phyloP scores from a whole-genome alignment of 2,329 filamentous ascomycete genomes.

The Fusarium anthophilum region DNA sequence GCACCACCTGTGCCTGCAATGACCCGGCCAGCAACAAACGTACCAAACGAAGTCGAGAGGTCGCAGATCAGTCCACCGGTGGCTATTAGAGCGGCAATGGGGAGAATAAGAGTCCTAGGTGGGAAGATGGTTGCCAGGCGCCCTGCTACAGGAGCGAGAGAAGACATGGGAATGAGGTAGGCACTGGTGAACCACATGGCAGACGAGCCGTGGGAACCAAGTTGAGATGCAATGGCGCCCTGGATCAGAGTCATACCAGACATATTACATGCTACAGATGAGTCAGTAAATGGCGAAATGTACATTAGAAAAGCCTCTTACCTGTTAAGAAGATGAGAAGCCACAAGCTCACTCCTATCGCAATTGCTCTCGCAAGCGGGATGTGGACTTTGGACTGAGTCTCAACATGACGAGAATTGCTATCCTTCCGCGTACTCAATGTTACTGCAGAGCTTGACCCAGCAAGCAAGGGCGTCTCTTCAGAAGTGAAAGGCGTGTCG shows the following conservation, averaged over 20 bases:
- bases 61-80: constrained; percentile 73
- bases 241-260: constrained; percentile 85
- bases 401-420: constrained; percentile 4
- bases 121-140: constrained; percentile 80
- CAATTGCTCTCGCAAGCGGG: constrained; percentile 48
- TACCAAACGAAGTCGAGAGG: constrained; percentile 63
- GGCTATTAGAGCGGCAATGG: constrained; percentile 65
- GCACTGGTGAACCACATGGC: constrained; percentile 84
- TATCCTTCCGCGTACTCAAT: not conserved
- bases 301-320: not conserved
- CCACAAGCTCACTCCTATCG: constrained; percentile 53
- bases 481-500: constrained; percentile 5
- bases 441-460: not conserved
- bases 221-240: constrained; percentile 76
- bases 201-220: constrained; percentile 76
- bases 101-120: constrained; percentile 71
- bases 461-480: constrained; percentile 38
- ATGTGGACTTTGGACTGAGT: constrained; percentile 35
- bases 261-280: constrained; percentile 70
- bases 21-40: constrained; percentile 75
- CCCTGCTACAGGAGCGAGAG: constrained; percentile 74
- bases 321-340: constrained; percentile 45
- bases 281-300: not conserved
- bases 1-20: constrained; percentile 75
- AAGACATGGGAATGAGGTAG: constrained; percentile 72